Percentiles rank a stretch among this genome's conserved stretches.
These are phyloP conservation scores for Agrocybe praecox DNA, from an alignment of 768 basidiomycete species.

Conservation along the genomic window DNA sequence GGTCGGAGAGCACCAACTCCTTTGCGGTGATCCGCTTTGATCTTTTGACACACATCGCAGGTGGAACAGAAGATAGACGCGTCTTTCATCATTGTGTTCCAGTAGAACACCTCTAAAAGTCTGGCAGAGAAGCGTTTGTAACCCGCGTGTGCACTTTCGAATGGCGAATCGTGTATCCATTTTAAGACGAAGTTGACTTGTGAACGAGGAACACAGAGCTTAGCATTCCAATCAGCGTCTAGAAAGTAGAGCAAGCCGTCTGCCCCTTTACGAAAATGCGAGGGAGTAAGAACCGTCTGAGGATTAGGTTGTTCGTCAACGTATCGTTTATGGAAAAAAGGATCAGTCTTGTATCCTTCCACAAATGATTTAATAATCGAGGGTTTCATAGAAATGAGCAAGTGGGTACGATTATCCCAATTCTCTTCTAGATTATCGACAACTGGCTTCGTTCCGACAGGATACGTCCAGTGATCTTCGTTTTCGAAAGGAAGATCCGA, in stretches of 20 bases:
- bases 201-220: constrained; percentile 28
- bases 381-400: no score
- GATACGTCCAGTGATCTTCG: no score
- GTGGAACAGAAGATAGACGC: constrained; percentile 20
- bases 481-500: no score
- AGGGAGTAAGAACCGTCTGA: no score
- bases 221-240: constrained; percentile 20
- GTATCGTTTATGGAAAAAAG: no score
- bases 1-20: constrained; percentile 33
- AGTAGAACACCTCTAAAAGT: constrained; percentile 26
- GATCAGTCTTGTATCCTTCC: no score
- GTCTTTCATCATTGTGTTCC: constrained; percentile 30
- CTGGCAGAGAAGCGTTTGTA: constrained; percentile 25
- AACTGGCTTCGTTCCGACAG: no score
- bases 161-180: constrained; percentile 23
- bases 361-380: no score
- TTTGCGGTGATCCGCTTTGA: constrained; percentile 22
- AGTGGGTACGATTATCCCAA: no score
- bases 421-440: no score
- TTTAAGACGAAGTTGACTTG: constrained; percentile 17
- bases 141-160: constrained; percentile 30
- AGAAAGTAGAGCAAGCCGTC: constrained; percentile 25
- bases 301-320: no score
- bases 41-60: constrained; percentile 31
- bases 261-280: not conserved